These are phyloP conservation scores for Fusarium mundagurra DNA, from an alignment of 2,329 filamentous ascomycete species.

Conservation along the genomic window DNA sequence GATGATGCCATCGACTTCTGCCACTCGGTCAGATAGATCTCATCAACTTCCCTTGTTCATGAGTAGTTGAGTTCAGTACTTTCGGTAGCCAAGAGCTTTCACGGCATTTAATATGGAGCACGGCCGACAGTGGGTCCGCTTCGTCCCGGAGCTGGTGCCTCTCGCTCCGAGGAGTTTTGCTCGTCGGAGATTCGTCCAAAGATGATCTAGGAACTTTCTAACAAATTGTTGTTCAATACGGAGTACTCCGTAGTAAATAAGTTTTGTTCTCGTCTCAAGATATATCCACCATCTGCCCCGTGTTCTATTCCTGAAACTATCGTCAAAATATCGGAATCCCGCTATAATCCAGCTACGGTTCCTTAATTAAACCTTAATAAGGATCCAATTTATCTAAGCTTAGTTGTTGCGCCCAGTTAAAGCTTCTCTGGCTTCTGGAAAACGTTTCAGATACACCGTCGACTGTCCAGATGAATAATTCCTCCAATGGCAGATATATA, in stretches of 20 bases:
- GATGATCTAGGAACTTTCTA: neutral
- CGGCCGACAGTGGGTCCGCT: neutral
- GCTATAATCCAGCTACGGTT: neutral
- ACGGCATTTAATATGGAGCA: neutral
- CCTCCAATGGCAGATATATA: slow-evolving; percentile 24
- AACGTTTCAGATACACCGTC: slow-evolving; percentile 23
- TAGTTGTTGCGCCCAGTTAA: neutral
- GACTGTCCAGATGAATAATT: neutral
- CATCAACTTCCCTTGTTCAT: neutral
- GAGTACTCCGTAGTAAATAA: neutral
- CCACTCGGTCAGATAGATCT: too few relatives aligned
- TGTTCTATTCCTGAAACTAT: slow-evolving; percentile 16
- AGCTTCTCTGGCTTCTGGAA: slow-evolving; percentile 28
- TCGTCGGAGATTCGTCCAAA: neutral
- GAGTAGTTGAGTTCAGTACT: neutral
- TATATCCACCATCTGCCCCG: neutral
- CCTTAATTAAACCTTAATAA: slow-evolving; percentile 36
- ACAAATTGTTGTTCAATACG: too few relatives aligned
- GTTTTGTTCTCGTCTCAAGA: neutral
- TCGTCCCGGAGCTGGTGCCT: neutral
- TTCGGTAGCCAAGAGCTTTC: neutral
- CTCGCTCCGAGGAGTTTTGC: neutral
- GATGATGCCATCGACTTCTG: too few relatives aligned
- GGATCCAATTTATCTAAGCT: neutral
- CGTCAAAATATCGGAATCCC: neutral